Conservation (phyloP, 2,329 filamentous ascomycete genomes). For the Claviceps citrina region DNA sequence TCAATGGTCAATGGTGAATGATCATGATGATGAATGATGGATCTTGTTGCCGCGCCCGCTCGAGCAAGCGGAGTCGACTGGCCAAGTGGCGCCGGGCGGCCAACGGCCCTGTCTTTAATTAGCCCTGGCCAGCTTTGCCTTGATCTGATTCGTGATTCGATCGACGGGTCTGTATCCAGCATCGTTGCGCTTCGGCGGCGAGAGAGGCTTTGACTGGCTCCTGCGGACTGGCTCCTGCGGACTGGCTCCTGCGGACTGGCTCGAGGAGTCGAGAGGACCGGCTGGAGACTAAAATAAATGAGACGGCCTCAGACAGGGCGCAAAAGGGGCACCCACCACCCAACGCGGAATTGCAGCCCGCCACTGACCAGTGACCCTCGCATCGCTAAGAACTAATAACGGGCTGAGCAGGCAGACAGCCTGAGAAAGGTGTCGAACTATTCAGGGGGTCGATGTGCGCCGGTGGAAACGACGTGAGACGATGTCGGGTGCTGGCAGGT, state of each 20-base stretch:
- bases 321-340: background rate
- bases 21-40: background rate
- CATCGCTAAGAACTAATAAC: no score
- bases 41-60: background rate
- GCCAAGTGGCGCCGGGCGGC: no score
- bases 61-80: no score
- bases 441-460: background rate
- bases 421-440: background rate
- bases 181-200: background rate
- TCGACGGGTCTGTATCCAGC: background rate
- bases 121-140: no score
- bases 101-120: no score
- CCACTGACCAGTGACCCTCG: no score
- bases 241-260: background rate
- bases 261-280: no score
- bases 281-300: background rate
- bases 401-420: background rate
- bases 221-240: slow-evolving; percentile 1
- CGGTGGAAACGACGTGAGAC: background rate
- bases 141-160: background rate
- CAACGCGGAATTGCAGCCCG: background rate
- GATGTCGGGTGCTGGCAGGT: background rate
- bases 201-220: background rate
- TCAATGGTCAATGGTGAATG: background rate
- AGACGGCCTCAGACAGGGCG: background rate